A percentile compares a stretch with the other conserved stretches of the same genome.
phyloP scores from a whole-genome alignment of 1,284 basidiomycete genomes.

The Rhodotorula sp. region DNA sequence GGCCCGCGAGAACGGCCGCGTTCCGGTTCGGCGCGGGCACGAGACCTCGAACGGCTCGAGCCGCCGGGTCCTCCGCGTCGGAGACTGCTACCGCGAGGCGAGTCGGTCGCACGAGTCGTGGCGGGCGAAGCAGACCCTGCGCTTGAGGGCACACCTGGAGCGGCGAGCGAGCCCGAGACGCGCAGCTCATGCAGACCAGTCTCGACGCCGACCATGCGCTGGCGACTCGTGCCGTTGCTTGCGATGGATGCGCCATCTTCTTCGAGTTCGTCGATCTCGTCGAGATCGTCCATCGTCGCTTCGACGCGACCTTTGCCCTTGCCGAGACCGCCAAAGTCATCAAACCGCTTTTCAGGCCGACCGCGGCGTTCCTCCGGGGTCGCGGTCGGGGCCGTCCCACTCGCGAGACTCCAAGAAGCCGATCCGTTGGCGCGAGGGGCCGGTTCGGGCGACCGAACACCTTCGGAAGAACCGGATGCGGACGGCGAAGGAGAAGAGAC shows the following conservation, averaged over 20 bases:
- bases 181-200: constrained; percentile 31
- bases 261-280: constrained; percentile 37
- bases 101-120: not conserved
- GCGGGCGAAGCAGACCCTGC: not conserved
- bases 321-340: constrained; percentile 9
- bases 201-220: constrained; percentile 35
- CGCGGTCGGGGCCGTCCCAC: not conserved
- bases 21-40: constrained; percentile 23
- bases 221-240: constrained; percentile 1
- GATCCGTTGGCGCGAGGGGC: not conserved
- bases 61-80: not conserved
- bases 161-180: constrained; percentile 13
- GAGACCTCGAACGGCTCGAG: constrained; percentile 17
- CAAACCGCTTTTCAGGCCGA: constrained; percentile 31
- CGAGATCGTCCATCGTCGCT: constrained; percentile 20
- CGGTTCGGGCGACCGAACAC: constrained; percentile 26
- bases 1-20: constrained; percentile 25
- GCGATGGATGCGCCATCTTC: constrained; percentile 5
- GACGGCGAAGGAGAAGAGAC: constrained; percentile 33
- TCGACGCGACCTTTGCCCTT: constrained; percentile 33
- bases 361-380: constrained; percentile 35
- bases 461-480: constrained; percentile 27
- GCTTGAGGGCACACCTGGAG: not conserved
- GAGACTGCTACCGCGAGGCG: not conserved
- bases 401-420: not conserved